Base-by-base conservation (phyloP, 73 alveolate species). In the Paramecium pentaurelia region DNA sequence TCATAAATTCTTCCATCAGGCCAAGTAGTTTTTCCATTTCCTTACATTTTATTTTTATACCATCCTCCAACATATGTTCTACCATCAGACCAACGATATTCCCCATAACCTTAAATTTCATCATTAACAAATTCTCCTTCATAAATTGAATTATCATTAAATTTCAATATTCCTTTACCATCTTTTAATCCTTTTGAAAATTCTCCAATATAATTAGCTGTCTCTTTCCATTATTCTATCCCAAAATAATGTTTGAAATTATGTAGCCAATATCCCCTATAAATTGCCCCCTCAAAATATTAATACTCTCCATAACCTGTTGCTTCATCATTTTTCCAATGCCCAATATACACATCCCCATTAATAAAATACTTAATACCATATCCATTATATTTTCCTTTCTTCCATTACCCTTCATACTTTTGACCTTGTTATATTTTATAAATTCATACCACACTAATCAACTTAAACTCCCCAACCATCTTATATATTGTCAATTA, bases 151-250 rank as follows among this genome's bases (percentile, higher is more conserved):
- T 68, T 75, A 86, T 86, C 93, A n/a, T 88, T 77, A 93, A 96
- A 94, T 36, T 60, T 83, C 47, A 93, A 93, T 28, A 22, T 59
- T 47, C 95, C 95, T 60, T 68, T 75, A 10, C 96, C 96, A 70
- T 93, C 30, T 59, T 64, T 93, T 18, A 86, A 54, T 64, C 96
- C 95, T 80, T 93, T 71, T 0, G n/a, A 49, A 36, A 42, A 93
- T 75, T 92, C 68, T 28, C 97, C 97, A 11, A 47, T 80, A 49
- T 93, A 94, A 8, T 51, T 38, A 8, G 95, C 64, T 30, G 93
- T 95, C 47, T 94, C 97, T 6, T 93, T 93, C 97, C 96, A 94
- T 25, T 70, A 93, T 45, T 94, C 97, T 34, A 45, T 49, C 20
- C 96, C 96, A 47, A 44, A 93, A 27, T 71, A 92, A 36, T 93